These are phyloP conservation scores for Wickerhamomyces xylosicus DNA, from an alignment of 805 yeast genomes.

Conservation along the genomic window DNA sequence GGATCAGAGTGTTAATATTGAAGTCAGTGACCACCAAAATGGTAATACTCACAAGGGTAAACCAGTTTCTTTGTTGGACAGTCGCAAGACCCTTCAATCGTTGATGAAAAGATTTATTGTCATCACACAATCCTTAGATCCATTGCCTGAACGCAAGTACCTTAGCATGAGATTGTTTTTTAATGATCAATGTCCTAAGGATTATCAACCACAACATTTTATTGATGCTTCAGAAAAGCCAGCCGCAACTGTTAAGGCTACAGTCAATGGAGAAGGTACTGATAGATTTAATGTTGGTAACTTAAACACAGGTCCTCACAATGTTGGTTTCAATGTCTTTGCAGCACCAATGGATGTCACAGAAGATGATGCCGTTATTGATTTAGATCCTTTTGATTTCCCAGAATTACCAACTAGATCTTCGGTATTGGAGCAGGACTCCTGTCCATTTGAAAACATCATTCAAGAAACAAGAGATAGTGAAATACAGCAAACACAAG, in stretches of 20 bases:
- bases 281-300: background rate
- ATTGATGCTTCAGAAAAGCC: conserved; percentile 30
- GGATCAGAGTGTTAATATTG: conserved; percentile 19
- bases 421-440: no score
- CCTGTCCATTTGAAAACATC: no score
- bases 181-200: conserved; percentile 34
- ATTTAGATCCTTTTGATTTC: background rate
- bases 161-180: conserved; percentile 39
- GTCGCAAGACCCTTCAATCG: conserved; percentile 35
- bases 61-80: conserved; percentile 19
- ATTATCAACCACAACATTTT: conserved; percentile 39
- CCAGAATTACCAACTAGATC: background rate
- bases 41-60: conserved; percentile 2
- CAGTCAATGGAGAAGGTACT: background rate
- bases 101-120: conserved; percentile 41
- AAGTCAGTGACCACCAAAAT: conserved; percentile 7
- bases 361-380: background rate
- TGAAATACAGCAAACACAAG: no score
- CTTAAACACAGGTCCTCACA: background rate
- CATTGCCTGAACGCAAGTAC: conserved; percentile 36
- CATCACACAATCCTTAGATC: conserved; percentile 42
- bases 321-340: background rate
- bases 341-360: background rate
- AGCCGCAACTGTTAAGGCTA: conserved; percentile 23
- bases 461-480: no score